phyloP scores from a whole-genome alignment of 2,329 filamentous ascomycete species.

The Xylaria sp. region DNA sequence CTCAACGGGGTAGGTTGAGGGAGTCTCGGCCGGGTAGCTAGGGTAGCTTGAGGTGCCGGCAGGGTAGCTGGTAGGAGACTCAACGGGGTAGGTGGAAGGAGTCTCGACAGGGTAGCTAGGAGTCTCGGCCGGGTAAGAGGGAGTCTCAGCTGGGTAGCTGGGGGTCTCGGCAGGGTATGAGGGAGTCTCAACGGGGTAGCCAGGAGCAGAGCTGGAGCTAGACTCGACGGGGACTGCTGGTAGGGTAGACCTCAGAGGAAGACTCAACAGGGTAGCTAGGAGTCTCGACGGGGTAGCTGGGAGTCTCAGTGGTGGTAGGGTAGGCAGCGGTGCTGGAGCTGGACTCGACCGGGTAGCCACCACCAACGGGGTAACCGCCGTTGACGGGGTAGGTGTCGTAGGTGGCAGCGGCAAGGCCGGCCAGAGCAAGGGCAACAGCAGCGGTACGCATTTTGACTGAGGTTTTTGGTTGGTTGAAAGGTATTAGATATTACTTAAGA shows the following conservation, averaged over 20 bases:
- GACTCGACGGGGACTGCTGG: constrained; percentile 8
- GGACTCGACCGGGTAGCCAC: constrained; percentile 22
- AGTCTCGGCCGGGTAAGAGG: constrained; percentile 1
- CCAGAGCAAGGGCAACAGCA: constrained; percentile 27
- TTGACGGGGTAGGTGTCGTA: constrained; percentile 27
- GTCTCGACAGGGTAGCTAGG: constrained; percentile 6
- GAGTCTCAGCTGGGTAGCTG: background rate
- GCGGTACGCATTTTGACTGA: constrained; percentile 31
- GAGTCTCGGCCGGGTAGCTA: constrained; percentile 8
- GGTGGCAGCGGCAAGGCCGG: constrained; percentile 27
- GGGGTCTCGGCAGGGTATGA: constrained; percentile 14
- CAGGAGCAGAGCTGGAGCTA: constrained; percentile 7
- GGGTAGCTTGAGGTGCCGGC: constrained; percentile 16
- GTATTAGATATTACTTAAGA: constrained; percentile 35
- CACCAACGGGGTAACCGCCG: constrained; percentile 20
- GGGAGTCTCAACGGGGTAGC: constrained; percentile 20
- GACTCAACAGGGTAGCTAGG: constrained; percentile 9
- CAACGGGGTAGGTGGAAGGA: constrained; percentile 16
- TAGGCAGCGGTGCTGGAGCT: constrained; percentile 14
- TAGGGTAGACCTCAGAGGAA: background rate
- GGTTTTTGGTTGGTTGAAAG: constrained; percentile 19
- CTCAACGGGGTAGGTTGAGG: constrained; percentile 11
- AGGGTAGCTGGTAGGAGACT: constrained; percentile 11
- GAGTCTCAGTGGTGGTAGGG: background rate
- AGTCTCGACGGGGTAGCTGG: constrained; percentile 13